A percentile compares a stretch with the other conserved stretches of the same genome.
phyloP scores from a whole-genome alignment of 2,329 filamentous ascomycete species.

The Diplodia mutila region DNA sequence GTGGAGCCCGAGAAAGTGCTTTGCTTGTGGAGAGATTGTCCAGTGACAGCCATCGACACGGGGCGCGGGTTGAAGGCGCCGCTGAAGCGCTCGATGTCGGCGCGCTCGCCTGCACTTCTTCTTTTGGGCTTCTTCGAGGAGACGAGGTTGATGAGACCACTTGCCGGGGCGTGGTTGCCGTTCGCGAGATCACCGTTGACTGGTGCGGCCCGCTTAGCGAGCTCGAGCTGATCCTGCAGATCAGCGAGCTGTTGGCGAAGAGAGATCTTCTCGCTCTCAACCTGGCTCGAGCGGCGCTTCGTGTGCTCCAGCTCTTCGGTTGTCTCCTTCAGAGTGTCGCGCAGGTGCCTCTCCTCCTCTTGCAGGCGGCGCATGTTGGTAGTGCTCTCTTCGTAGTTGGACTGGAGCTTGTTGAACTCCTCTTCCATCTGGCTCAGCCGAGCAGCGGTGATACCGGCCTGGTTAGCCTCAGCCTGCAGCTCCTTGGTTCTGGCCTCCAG shows the following conservation, averaged over 20 bases:
- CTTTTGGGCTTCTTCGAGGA: conserved; percentile 97
- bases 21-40: conserved; percentile 66
- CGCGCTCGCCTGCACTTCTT: conserved; percentile 85
- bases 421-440: conserved; percentile 89
- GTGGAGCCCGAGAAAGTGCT: conserved; percentile 70
- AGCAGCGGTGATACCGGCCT: conserved; percentile 92
- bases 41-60: conserved; percentile 87
- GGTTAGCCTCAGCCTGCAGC: conserved; percentile 93
- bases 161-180: conserved; percentile 61
- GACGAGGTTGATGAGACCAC: conserved; percentile 92
- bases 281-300: conserved; percentile 72
- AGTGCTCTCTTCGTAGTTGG: conserved; percentile 86
- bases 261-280: conserved; percentile 83
- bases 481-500: conserved; percentile 91
- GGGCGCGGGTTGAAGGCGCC: conserved; percentile 91
- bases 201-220: conserved; percentile 77
- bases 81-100: conserved; percentile 86
- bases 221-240: conserved; percentile 88
- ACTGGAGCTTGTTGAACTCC: conserved; percentile 90
- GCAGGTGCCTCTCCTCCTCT: conserved; percentile 85
- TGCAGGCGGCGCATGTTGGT: conserved; percentile 91
- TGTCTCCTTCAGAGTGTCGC: conserved; percentile 78
- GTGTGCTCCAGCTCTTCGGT: conserved; percentile 80
- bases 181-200: conserved; percentile 71
- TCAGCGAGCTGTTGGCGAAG: conserved; percentile 87